Evolutionary conservation across 2,329 filamentous ascomycete genomes (phyloP).

Genomic region (Cryphonectria naterciae): DNA sequence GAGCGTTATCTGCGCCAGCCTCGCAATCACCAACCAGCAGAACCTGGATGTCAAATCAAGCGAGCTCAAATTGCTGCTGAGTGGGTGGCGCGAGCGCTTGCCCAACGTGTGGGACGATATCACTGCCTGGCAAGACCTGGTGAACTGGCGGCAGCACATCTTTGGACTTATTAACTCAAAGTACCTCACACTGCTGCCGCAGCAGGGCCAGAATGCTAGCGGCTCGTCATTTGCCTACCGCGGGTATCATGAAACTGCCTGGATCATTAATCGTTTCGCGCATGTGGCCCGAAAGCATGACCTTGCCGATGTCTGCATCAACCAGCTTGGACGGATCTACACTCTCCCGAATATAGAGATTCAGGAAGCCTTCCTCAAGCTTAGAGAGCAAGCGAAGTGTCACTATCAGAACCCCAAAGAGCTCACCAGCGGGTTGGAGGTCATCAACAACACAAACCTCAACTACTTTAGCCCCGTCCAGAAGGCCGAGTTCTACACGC

Average conservation of each 20-base stretch:
- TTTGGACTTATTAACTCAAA: conserved; percentile 96
- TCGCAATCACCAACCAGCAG: conserved; percentile 78
- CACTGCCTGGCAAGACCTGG: conserved; percentile 97
- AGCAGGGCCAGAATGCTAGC: conserved; percentile 77
- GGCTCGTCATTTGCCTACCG: conserved; percentile 95
- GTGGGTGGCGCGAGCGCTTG: conserved; percentile 92
- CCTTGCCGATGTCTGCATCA: conserved; percentile 95
- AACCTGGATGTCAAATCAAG: conserved; percentile 95
- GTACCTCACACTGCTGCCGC: conserved; percentile 83
- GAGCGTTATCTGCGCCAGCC: conserved; percentile 91
- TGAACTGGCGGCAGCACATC: conserved; percentile 99
- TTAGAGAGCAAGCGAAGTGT: conserved; percentile 98
- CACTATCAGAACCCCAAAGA: conserved; percentile 97
- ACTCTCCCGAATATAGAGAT: conserved; percentile 99
- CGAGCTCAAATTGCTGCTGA: conserved; percentile 90
- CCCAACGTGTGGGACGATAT: conserved; percentile 99
- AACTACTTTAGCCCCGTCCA: conserved; percentile 97
- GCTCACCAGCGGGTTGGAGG: conserved; percentile 88
- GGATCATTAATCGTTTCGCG: conserved; percentile 99
- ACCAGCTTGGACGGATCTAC: conserved; percentile 95
- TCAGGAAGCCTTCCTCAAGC: conserved; percentile 96
- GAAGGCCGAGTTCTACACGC: conserved; percentile 98
- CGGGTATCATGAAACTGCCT: conserved; percentile 97
- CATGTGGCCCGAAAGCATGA: conserved; percentile 97
- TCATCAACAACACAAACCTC: conserved; percentile 99